Conservation (phyloP, 2,329 filamentous ascomycete genomes). For the Xylaria sp. region DNA sequence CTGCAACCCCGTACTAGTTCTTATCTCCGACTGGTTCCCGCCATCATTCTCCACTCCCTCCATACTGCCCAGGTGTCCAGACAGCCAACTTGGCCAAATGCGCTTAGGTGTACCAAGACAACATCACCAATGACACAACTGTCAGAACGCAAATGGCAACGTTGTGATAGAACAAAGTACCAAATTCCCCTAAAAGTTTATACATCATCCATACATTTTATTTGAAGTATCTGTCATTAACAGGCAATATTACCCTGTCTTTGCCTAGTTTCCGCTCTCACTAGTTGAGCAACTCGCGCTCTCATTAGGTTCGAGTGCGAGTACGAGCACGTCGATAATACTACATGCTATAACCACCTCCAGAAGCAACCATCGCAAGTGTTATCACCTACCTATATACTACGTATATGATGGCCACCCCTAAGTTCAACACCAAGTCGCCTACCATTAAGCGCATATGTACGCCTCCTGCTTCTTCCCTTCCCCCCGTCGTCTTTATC, state of each 20-base stretch:
- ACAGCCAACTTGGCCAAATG: constrained; percentile 23
- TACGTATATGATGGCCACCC: constrained; percentile 53
- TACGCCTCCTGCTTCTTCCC: constrained; percentile 54
- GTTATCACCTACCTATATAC: neutral
- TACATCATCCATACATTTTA: neutral
- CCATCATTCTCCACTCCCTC: neutral
- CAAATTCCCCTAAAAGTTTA: neutral
- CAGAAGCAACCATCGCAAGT: neutral
- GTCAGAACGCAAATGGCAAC: too few species aligned
- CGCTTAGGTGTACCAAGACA: too few species aligned
- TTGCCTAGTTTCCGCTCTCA: neutral
- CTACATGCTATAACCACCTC: neutral
- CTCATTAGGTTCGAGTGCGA: too few species aligned
- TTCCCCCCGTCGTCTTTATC: neutral
- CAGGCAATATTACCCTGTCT: neutral
- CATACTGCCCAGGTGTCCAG: too few species aligned
- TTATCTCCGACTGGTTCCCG: constrained; percentile 16
- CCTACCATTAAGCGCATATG: constrained; percentile 87
- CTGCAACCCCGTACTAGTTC: neutral
- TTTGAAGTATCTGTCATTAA: neutral
- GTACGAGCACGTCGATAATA: neutral
- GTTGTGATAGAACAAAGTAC: too few species aligned
- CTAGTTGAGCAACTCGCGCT: too few species aligned
- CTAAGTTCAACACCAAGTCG: constrained; percentile 76
- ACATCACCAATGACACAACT: too few species aligned